phyloP scores from a whole-genome alignment of 768 basidiomycete genomes.

The Crassisporium funariophilum region DNA sequence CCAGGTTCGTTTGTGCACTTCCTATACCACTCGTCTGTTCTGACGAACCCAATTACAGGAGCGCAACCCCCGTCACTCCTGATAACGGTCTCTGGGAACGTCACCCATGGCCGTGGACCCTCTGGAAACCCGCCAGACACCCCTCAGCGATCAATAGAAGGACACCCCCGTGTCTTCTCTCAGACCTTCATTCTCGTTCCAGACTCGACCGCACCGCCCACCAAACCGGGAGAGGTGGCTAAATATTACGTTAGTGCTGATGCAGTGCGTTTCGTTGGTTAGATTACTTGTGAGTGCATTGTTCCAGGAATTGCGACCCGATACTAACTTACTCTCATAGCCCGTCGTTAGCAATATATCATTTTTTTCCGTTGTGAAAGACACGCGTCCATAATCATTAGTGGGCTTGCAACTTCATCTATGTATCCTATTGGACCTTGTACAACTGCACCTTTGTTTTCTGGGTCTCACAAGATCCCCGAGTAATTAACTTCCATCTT shows the following conservation, averaged over 20 bases:
- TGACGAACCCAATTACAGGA: too few relatives aligned
- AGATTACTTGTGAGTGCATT: conserved; percentile 18
- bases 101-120: conserved; percentile 67
- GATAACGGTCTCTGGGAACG: conserved; percentile 79
- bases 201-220: conserved; percentile 64
- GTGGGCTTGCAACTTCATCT: too few relatives aligned
- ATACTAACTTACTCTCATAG: too few relatives aligned
- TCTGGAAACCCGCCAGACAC: conserved; percentile 57
- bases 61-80: conserved; percentile 78
- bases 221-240: conserved; percentile 70
- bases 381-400: too few relatives aligned
- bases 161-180: conserved; percentile 82
- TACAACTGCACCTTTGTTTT: too few relatives aligned
- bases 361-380: too few relatives aligned
- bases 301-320: not conserved
- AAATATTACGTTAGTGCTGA: conserved; percentile 85
- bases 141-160: conserved; percentile 60
- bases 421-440: too few relatives aligned
- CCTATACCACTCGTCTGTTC: conserved; percentile 11
- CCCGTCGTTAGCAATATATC: too few relatives aligned
- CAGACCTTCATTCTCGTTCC: conserved; percentile 87
- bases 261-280: conserved; percentile 82
- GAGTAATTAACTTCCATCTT: too few relatives aligned
- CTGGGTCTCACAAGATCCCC: too few relatives aligned
- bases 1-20: conserved; percentile 52